Evolutionary conservation across 2,329 filamentous ascomycete genomes (phyloP).

Genomic region (Apiospora pterosperma): DNA sequence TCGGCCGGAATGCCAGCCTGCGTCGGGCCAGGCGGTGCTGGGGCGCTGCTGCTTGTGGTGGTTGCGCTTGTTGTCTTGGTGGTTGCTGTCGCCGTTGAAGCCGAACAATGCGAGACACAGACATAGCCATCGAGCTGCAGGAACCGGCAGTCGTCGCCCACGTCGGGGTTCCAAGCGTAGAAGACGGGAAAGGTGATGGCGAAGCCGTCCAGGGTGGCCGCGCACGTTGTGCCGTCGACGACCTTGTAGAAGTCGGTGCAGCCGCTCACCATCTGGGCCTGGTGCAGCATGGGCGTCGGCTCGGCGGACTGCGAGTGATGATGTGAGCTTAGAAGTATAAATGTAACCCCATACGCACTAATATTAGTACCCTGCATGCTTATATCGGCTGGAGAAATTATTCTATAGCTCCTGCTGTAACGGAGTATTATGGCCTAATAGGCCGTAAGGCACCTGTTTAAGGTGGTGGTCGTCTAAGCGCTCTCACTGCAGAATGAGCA

Average conservation of each 20-base stretch:
- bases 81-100: not conserved
- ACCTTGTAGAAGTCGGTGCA: not conserved
- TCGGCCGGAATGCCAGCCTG: not conserved
- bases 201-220: not conserved
- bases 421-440: no score
- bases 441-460: no score
- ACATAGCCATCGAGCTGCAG: not conserved
- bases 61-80: not conserved
- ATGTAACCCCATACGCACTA: no score
- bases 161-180: not conserved
- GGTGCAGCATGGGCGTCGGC: not conserved
- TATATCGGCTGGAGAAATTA: no score
- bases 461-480: no score
- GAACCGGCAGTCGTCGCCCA: not conserved
- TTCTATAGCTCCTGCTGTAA: no score
- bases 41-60: not conserved
- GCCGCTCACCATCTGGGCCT: not conserved
- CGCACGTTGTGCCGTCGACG: not conserved
- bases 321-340: no score
- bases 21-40: not conserved
- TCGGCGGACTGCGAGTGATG: not conserved
- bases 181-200: not conserved
- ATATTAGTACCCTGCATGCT: no score
- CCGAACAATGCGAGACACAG: not conserved
- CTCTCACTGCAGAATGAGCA: no score